phyloP scores from a whole-genome alignment of 2,329 filamentous ascomycete genomes.

The Pseudogymnoascus sp. region DNA sequence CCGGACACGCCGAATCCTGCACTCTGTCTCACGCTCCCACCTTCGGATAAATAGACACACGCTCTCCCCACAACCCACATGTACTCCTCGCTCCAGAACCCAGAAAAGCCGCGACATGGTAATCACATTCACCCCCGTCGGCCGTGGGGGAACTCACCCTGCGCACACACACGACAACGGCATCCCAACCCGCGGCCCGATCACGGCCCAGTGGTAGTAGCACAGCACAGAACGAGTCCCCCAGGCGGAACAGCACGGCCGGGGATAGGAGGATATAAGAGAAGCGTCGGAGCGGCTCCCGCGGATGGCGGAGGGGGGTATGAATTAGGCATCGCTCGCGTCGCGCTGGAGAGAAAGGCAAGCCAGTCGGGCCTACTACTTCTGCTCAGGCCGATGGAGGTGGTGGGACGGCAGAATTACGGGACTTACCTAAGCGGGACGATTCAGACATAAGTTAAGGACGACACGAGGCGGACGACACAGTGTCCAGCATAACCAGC shows the following conservation, averaged over 20 bases:
- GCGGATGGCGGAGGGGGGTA: neutral
- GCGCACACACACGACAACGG: neutral
- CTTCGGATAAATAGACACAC: neutral
- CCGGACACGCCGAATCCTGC: neutral
- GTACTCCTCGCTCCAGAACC: neutral
- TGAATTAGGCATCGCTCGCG: neutral
- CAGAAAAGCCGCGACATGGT: neutral
- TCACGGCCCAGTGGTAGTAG: neutral
- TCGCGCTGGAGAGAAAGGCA: neutral
- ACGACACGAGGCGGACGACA: neutral
- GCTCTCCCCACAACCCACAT: neutral
- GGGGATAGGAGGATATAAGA: neutral
- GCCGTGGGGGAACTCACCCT: neutral
- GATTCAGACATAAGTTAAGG: neutral
- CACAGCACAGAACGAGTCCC: neutral
- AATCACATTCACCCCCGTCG: neutral
- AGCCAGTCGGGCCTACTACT: neutral
- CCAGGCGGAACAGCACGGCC: neutral
- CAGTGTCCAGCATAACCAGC: too few relatives aligned
- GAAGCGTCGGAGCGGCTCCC: neutral
- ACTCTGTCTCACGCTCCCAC: neutral
- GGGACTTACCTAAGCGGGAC: neutral
- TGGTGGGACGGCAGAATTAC: neutral
- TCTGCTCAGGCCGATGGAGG: neutral
- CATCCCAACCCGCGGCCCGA: neutral